Evolutionary conservation across 2,329 filamentous ascomycete species (phyloP).

Genomic region (Xylaria sp.): DNA sequence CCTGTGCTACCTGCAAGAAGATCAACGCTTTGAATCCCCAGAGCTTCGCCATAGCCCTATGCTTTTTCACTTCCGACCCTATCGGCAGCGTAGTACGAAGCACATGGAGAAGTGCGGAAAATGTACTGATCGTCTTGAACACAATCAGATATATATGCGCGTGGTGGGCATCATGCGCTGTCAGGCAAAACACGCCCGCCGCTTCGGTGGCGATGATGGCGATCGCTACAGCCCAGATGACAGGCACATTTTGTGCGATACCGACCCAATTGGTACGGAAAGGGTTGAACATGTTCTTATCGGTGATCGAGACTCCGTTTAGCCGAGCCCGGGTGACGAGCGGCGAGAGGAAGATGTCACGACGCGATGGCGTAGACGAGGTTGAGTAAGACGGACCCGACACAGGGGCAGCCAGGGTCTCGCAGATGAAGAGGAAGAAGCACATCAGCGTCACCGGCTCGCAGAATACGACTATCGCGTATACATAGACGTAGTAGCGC

Average conservation of each 20-base stretch:
- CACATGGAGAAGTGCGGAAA: conserved; percentile 34
- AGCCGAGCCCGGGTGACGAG: conserved; percentile 37
- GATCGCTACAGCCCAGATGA: conserved; percentile 50
- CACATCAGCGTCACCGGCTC: conserved; percentile 49
- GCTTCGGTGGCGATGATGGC: conserved; percentile 41
- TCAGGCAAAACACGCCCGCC: conserved; percentile 41
- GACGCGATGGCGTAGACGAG: conserved; percentile 22
- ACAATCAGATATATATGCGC: conserved; percentile 44
- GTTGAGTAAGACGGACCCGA: neutral
- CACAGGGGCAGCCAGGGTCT: conserved; percentile 43
- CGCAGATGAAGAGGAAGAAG: conserved; percentile 52
- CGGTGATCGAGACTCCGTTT: conserved; percentile 1
- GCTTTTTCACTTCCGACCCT: conserved; percentile 29
- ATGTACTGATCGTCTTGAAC: conserved; percentile 34
- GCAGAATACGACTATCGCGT: conserved; percentile 46
- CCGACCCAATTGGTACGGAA: conserved; percentile 42
- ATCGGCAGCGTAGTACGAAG: conserved; percentile 30
- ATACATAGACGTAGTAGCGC: conserved; percentile 47
- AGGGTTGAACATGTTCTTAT: conserved; percentile 19
- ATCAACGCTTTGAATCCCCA: conserved; percentile 41
- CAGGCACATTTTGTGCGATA: conserved; percentile 49
- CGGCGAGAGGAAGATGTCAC: conserved; percentile 46
- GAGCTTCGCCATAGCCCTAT: conserved; percentile 36
- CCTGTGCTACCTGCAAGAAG: conserved; percentile 30
- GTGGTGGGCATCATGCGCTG: conserved; percentile 36